Evolutionary conservation across 164 flowering plant genomes (phyloP).

Genomic region (Vitis vinifera): DNA sequence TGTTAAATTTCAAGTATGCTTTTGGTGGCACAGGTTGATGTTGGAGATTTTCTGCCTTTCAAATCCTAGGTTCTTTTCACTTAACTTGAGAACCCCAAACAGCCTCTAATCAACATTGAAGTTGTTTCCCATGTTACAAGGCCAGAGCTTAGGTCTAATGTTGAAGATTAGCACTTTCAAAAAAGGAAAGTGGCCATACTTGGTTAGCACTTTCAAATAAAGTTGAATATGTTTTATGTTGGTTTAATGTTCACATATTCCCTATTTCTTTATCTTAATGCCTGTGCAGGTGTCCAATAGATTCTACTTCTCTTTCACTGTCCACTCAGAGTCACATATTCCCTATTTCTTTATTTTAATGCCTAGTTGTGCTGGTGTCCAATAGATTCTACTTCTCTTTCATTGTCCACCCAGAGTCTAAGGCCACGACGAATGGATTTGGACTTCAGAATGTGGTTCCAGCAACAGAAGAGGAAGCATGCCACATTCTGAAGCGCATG

Average conservation of each 20-base stretch:
- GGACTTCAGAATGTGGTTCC: conserved; percentile 81
- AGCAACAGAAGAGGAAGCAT: conserved; percentile 91
- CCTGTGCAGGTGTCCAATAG: too few species aligned
- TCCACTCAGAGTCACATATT: not conserved
- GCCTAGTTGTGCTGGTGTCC: conserved; percentile 53
- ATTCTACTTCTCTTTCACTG: too few species aligned
- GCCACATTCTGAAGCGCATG: conserved; percentile 70
- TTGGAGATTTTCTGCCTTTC: conserved; percentile 85
- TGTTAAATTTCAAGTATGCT: not conserved
- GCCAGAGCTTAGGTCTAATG: conserved; percentile 69
- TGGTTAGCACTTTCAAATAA: too few species aligned
- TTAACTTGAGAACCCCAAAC: conserved; percentile 57
- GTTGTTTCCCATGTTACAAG: conserved; percentile 94
- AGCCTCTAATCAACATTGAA: conserved; percentile 81
- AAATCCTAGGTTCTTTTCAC: conserved; percentile 89
- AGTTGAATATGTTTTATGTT: too few species aligned
- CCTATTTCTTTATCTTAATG: too few species aligned
- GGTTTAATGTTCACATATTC: too few species aligned
- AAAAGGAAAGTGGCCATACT: too few species aligned
- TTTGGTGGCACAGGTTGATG: conserved; percentile 74
- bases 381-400: conserved; percentile 93
- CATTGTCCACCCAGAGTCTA: conserved; percentile 70
- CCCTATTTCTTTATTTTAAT: not conserved
- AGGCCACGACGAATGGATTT: conserved; percentile 47
- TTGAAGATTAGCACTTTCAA: too few species aligned